A percentile compares a stretch with the other conserved stretches of the same genome.
Conservation (phyloP, 108 stramenopile genomes). For the Nitzschia inconspicua region DNA sequence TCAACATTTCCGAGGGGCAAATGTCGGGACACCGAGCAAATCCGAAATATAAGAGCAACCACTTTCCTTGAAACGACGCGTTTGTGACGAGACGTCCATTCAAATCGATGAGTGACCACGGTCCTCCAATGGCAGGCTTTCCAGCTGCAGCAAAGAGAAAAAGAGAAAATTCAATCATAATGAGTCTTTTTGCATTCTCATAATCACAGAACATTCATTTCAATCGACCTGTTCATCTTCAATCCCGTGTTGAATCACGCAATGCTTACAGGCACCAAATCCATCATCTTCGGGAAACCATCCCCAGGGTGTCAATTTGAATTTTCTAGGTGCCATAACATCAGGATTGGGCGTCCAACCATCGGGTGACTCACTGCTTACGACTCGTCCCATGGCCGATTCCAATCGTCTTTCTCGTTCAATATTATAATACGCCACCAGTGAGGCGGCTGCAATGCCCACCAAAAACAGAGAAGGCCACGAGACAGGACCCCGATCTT, state of each 20-base stretch:
- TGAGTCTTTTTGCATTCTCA: too few relatives aligned
- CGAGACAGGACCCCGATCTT: conserved; percentile 67
- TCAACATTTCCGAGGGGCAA: conserved; percentile 99
- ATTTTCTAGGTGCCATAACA: conserved; percentile 79
- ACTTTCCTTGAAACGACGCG: conserved; percentile 81
- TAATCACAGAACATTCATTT: too few relatives aligned
- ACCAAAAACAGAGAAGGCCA: conserved; percentile 82
- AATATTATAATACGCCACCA: conserved; percentile 82
- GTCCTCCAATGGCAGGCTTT: conserved; percentile 88
- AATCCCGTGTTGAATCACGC: not conserved
- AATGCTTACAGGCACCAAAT: conserved; percentile 80
- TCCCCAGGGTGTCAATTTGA: conserved; percentile 70
- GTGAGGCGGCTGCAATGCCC: conserved; percentile 73
- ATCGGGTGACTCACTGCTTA: conserved; percentile 80
- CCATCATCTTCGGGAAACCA: conserved; percentile 90
- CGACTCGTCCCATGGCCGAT: conserved; percentile 86
- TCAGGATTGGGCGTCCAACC: conserved; percentile 88
- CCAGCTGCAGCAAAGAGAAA: conserved; percentile 55
- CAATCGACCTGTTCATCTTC: not conserved
- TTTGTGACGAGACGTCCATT: conserved; percentile 85
- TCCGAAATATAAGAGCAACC: conserved; percentile 97
- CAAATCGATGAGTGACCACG: conserved; percentile 85
- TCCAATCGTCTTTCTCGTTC: conserved; percentile 85
- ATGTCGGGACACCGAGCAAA: conserved; percentile 99
- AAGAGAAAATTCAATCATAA: conserved; percentile 7